These are phyloP conservation scores for Citrullus mucosospermus DNA, from an alignment of 306 rosid genomes.

Conservation along the genomic window DNA sequence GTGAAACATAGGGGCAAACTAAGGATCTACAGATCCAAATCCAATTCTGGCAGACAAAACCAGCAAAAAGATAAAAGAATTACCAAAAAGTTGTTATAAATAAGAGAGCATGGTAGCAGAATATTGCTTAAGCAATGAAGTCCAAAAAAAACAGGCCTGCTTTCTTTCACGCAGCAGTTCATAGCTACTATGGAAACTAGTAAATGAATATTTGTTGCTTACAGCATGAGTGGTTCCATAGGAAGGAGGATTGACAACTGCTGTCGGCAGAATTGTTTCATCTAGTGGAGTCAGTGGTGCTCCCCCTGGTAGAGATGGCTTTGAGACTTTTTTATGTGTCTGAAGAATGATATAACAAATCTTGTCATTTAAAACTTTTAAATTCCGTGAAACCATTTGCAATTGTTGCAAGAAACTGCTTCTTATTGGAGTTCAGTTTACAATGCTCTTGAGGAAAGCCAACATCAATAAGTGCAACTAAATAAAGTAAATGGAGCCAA, in stretches of 20 bases:
- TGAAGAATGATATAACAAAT: conserved; percentile 18
- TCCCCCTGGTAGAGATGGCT: conserved; percentile 22
- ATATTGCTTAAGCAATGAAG: not conserved
- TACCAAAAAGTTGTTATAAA: not conserved
- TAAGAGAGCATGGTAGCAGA: not conserved
- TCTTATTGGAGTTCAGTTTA: not conserved
- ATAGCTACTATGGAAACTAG: not conserved
- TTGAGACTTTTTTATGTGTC: conserved; percentile 54
- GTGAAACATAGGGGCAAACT: not conserved
- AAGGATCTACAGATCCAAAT: not conserved
- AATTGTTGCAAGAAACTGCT: not conserved
- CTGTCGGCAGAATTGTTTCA: conserved; percentile 27
- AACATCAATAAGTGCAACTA: not conserved
- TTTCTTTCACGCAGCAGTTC: not conserved
- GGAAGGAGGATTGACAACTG: conserved; percentile 38
- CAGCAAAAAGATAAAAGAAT: not conserved
- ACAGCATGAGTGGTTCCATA: conserved; percentile 65
- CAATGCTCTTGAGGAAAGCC: not conserved
- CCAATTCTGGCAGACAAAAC: not conserved
- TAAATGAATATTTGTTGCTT: conserved; percentile 14
- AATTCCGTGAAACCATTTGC: too few relatives aligned
- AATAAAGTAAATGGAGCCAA: not conserved
- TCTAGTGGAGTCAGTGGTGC: conserved; percentile 20
- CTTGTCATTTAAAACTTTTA: not conserved
- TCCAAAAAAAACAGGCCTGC: not conserved